These are phyloP conservation scores for Dysphania ambrosioides DNA, from an alignment of 148 eudicot species.

Conservation along the genomic window DNA sequence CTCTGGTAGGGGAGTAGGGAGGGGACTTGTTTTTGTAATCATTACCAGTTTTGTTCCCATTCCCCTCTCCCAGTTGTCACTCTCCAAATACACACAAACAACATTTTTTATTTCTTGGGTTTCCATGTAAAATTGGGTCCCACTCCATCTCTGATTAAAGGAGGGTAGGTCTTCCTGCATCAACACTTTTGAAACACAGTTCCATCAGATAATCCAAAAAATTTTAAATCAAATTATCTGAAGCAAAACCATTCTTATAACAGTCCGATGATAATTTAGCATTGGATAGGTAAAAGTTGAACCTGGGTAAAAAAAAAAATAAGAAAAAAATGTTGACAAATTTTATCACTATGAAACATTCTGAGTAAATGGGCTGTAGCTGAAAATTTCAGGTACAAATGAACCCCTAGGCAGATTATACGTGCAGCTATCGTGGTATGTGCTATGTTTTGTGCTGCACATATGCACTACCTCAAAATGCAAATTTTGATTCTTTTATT, in stretches of 20 bases:
- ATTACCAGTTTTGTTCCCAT: conserved; percentile 52
- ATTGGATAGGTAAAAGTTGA: conserved; percentile 19
- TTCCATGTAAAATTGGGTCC: conserved; percentile 13
- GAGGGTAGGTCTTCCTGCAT: conserved; percentile 19
- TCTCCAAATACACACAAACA: conserved; percentile 22
- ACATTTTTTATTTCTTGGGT: background rate
- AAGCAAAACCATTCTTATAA: conserved; percentile 25
- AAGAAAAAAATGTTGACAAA: conserved; percentile 16
- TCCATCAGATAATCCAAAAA: conserved; percentile 12
- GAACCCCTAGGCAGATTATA: conserved; percentile 17
- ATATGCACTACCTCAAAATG: background rate
- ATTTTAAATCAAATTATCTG: background rate
- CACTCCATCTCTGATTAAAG: conserved; percentile 31
- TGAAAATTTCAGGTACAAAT: conserved; percentile 14
- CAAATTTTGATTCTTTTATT: background rate
- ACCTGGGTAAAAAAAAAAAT: conserved; percentile 9
- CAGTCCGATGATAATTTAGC: conserved; percentile 20
- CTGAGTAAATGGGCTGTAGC: background rate
- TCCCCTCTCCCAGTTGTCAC: conserved; percentile 50
- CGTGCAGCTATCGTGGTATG: background rate
- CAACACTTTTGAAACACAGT: conserved; percentile 14
- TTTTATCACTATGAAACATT: conserved; percentile 1
- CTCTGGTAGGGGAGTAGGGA: conserved; percentile 8
- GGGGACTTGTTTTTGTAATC: conserved; percentile 33
- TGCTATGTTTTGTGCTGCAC: background rate